Conservation (phyloP, 257 asterid species). For the Solanum chaucha region DNA sequence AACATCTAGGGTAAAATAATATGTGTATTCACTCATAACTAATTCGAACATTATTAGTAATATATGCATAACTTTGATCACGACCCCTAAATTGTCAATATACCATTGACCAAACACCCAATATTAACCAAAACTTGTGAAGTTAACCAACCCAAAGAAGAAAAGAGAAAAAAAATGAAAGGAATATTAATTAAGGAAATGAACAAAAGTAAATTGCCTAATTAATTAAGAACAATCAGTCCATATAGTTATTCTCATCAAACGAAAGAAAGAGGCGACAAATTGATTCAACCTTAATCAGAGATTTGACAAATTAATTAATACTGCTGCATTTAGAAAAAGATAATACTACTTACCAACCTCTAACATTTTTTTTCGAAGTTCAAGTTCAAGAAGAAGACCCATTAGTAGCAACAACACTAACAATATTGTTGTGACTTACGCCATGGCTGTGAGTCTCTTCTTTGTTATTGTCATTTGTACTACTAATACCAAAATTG, state of each 20-base stretch:
- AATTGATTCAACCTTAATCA: too few species aligned
- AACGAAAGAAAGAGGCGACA: too few species aligned
- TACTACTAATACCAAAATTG: not conserved
- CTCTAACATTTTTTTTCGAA: not conserved
- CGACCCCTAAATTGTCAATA: not conserved
- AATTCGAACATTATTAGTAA: too few species aligned
- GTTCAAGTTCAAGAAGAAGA: slow-evolving; percentile 46
- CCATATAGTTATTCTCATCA: too few species aligned
- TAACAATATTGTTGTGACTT: slow-evolving; percentile 4
- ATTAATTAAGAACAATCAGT: too few species aligned
- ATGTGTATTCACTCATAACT: too few species aligned
- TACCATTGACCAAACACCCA: not conserved
- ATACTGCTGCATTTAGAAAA: not conserved
- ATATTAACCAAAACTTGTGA: not conserved
- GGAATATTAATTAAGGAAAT: not conserved
- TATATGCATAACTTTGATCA: too few species aligned
- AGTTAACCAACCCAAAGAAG: not conserved
- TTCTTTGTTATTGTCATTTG: slow-evolving; percentile 17
- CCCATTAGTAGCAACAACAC: slow-evolving; percentile 38
- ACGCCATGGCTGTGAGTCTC: not conserved
- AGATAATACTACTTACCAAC: not conserved
- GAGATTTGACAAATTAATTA: too few species aligned
- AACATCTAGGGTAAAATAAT: too few species aligned
- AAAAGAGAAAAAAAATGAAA: not conserved
- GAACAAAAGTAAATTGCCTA: not conserved